phyloP scores from a whole-genome alignment of 1,284 basidiomycete genomes.

The Marasmius sp. region DNA sequence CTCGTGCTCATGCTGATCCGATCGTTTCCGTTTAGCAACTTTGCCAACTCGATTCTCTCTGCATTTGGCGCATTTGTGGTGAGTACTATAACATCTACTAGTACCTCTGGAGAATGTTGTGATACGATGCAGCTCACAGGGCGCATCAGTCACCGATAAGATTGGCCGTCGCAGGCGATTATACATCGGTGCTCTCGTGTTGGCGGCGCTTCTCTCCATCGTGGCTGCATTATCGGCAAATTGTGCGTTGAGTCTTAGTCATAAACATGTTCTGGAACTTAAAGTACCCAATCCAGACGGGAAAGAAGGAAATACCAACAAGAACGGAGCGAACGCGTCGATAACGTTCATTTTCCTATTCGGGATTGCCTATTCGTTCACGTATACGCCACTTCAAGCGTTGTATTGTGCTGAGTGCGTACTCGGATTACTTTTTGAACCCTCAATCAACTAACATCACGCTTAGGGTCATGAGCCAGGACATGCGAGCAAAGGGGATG shows the following conservation, averaged over 20 bases:
- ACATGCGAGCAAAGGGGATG: slow-evolving; percentile 30
- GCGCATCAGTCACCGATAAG: slow-evolving; percentile 24
- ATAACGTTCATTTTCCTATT: slow-evolving; percentile 28
- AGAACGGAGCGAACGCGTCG: slow-evolving; percentile 24
- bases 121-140: slow-evolving; percentile 8
- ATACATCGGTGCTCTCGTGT: slow-evolving; percentile 23
- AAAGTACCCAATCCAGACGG: slow-evolving; percentile 15
- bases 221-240: slow-evolving; percentile 25
- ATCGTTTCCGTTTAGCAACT: slow-evolving; percentile 19
- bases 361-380: slow-evolving; percentile 26
- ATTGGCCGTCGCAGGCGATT: slow-evolving; percentile 24
- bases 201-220: slow-evolving; percentile 21
- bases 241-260: slow-evolving; percentile 11
- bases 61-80: slow-evolving; percentile 25
- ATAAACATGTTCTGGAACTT: background rate
- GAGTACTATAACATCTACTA: background rate
- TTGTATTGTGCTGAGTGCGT: slow-evolving; percentile 28
- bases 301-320: slow-evolving; percentile 20
- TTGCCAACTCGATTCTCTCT: slow-evolving; percentile 27
- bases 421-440: background rate
- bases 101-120: background rate
- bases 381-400: slow-evolving; percentile 27
- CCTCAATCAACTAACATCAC: background rate
- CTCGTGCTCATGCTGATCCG: background rate
- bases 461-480: slow-evolving; percentile 26